These are phyloP conservation scores for Xylariaceae sp. DNA, from an alignment of 2,329 filamentous ascomycete species.

Conservation along the genomic window DNA sequence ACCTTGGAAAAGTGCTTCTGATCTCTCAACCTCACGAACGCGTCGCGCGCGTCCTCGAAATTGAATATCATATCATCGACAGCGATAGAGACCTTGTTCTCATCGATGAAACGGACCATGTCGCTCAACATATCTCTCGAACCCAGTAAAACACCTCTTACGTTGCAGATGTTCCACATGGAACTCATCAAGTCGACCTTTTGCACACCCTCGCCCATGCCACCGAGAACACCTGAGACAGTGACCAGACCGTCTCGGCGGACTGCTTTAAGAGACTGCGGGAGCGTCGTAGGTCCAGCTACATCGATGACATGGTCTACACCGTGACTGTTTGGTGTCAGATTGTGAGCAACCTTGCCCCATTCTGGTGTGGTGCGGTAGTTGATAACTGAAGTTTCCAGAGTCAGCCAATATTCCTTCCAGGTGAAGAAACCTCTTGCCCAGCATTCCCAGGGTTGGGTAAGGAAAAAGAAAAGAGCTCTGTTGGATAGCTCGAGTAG, in stretches of 20 bases:
- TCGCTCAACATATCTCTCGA: conserved; percentile 13
- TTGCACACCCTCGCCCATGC: not conserved
- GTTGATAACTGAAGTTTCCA: conserved; percentile 45
- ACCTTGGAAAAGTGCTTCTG: conserved; percentile 17
- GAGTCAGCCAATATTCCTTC: too few species aligned
- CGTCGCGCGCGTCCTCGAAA: conserved; percentile 10
- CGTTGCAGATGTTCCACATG: conserved; percentile 7
- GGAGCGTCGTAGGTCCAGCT: conserved; percentile 59
- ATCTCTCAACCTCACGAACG: conserved; percentile 11
- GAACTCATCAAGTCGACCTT: conserved; percentile 9
- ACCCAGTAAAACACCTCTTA: conserved; percentile 12
- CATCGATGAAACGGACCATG: conserved; percentile 11
- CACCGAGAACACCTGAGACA: conserved; percentile 25
- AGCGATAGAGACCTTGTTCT: conserved; percentile 11
- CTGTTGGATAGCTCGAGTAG: too few species aligned
- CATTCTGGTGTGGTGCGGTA: conserved; percentile 55
- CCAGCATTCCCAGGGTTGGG: too few species aligned
- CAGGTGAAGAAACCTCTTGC: too few species aligned
- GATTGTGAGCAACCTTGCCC: conserved; percentile 52
- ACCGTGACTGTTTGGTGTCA: conserved; percentile 42
- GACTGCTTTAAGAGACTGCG: conserved; percentile 49
- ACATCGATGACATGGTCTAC: conserved; percentile 63
- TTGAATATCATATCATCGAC: conserved; percentile 11
- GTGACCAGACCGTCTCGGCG: conserved; percentile 29
- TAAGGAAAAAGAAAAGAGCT: too few species aligned